Evolutionary conservation across 1,139 yeast species (phyloP), one percentile per base, ranked within the genome.

Genomic region (Sugiyamaella xylanicola): DNA sequence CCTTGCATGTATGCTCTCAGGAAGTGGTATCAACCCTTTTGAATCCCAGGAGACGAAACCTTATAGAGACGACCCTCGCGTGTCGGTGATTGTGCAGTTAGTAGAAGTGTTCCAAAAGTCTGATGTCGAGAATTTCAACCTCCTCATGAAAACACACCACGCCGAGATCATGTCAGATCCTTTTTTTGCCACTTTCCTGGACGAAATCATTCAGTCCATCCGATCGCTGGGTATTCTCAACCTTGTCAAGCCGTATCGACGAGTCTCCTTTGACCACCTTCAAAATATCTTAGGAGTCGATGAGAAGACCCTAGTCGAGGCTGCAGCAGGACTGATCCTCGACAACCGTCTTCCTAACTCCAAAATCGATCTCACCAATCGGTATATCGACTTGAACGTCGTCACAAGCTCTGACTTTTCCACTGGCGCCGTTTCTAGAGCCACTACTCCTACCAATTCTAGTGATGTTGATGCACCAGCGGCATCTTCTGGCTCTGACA

Each of bases 21-120:
- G 83, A 59, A 81, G 82, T 55, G 79, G 76, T 51, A 82, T 87
- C 58, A 84, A 85, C 63, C 90, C 91, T 0, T 86, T 87, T 65
- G 81, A 77, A 41, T 74, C 78, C 17, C 81, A 75, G 60, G 81
- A 77, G 57, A 74, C 78, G 1, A 73, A 74, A 60, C 78, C 77
- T 22, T 77, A 75, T 61, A 65, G 70, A 55, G 71, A 74, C 44
- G 71, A 75, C 50, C 72, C 75, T 8, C 71, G 72, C 25, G 67
- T 77, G 22, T 54, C 62, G 13, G 71, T 68, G 19, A 71, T 74
- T 69, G 74, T 74, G 48, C 59, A 65, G 7, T 61, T 80, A 27
- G 70, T 76, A 2, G 71, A 71, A 5, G 72, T 73, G 0, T 72
- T 78, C 57, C 72, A 71, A 43, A 65, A 69, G 9, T 68, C 75